Conservation (phyloP, 768 basidiomycete species). For the Podaxis sp. region DNA sequence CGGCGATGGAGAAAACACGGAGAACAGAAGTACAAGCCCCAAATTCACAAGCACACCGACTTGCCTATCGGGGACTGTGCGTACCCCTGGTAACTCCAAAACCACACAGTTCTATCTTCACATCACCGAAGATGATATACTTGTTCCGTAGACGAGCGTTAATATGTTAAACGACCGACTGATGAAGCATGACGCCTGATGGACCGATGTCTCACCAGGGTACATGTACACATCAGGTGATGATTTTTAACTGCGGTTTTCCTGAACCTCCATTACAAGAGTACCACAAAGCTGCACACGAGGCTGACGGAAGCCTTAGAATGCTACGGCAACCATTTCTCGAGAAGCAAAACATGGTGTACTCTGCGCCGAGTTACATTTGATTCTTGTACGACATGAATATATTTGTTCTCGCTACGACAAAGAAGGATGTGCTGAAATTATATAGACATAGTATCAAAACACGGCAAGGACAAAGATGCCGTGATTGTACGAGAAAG, state of each 20-base stretch:
- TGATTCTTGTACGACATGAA: not conserved
- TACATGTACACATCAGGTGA: not conserved
- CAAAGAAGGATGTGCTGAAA: not conserved
- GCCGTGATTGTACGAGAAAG: not conserved
- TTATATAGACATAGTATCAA: not conserved
- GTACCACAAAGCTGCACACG: not conserved
- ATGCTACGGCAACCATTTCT: not conserved
- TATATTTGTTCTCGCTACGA: not conserved
- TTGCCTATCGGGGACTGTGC: slow-evolving; percentile 1
- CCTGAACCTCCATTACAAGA: not conserved
- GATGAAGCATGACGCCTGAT: not conserved
- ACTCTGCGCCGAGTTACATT: not conserved
- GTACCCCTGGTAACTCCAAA: slow-evolving; percentile 5
- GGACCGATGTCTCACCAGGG: not conserved
- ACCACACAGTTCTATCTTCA: slow-evolving; percentile 5
- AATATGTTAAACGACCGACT: not conserved
- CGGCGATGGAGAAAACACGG: not conserved
- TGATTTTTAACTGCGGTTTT: not conserved
- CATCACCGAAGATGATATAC: slow-evolving; percentile 8
- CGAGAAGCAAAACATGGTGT: not conserved
- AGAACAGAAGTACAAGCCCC: not conserved
- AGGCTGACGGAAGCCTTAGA: not conserved
- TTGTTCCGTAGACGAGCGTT: not conserved
- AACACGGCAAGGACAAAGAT: not conserved
- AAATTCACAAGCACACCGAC: not conserved